Evolutionary conservation across 768 basidiomycete species (phyloP).

Genomic region (Hemileccinum rubropunctum): DNA sequence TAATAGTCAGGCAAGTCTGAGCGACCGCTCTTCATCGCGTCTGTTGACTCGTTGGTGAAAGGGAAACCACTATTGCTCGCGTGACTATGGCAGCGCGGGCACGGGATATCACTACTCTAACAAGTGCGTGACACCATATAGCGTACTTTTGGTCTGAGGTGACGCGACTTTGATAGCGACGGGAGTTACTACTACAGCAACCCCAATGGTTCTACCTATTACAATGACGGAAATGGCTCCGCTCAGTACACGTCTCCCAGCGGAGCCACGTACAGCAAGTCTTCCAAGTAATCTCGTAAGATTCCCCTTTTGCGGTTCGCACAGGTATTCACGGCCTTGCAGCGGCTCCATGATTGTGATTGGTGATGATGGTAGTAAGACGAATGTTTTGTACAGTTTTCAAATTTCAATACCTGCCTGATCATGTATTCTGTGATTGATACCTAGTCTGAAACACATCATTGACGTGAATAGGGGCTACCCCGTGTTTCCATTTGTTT

Average conservation of each 20-base stretch:
- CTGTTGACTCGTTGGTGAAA: slow-evolving; percentile 18
- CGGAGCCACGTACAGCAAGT: slow-evolving; percentile 32
- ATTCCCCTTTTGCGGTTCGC: too few species aligned
- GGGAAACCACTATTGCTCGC: slow-evolving; percentile 64
- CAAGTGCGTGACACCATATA: slow-evolving; percentile 32
- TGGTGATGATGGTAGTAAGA: too few species aligned
- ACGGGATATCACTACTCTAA: slow-evolving; percentile 64
- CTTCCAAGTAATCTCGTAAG: slow-evolving; percentile 22
- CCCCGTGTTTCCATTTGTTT: too few species aligned
- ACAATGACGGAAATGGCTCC: slow-evolving; percentile 48
- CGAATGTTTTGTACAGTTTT: too few species aligned
- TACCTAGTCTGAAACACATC: too few species aligned
- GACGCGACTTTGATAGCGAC: slow-evolving; percentile 31
- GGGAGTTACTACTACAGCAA: slow-evolving; percentile 66
- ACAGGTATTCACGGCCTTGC: too few species aligned
- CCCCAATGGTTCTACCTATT: slow-evolving; percentile 58
- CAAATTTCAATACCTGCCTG: too few species aligned
- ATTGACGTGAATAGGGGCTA: too few species aligned
- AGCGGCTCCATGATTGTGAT: too few species aligned
- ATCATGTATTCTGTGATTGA: too few species aligned
- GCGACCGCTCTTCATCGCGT: slow-evolving; percentile 4
- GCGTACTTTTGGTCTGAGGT: background rate
- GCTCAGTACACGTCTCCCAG: slow-evolving; percentile 50
- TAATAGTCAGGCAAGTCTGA: slow-evolving; percentile 43
- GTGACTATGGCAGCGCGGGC: slow-evolving; percentile 42